Evolutionary conservation across 2,329 filamentous ascomycete genomes (phyloP).

Genomic region (Conoideocrella luteorostrata): DNA sequence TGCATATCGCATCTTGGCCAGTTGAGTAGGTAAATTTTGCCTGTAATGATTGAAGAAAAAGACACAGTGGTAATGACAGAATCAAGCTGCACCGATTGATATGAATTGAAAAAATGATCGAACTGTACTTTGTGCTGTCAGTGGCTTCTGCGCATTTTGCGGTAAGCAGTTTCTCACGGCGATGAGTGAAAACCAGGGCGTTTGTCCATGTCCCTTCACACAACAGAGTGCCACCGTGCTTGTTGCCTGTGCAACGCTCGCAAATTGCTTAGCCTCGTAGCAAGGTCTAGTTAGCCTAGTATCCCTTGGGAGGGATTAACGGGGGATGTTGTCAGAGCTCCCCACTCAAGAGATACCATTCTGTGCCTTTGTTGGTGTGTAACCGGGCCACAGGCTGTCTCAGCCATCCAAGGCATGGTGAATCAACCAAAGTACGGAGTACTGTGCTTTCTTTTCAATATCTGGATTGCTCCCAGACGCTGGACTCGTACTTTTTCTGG

Average conservation of each 20-base stretch:
- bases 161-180: too few species aligned
- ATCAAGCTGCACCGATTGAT: neutral
- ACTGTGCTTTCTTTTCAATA: too few species aligned
- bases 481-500: too few species aligned
- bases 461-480: too few species aligned
- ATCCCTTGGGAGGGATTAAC: too few species aligned
- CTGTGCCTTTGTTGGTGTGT: too few species aligned
- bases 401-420: too few species aligned
- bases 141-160: too few species aligned
- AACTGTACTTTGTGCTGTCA: too few species aligned
- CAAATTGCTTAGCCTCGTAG: slow-evolving; percentile 4
- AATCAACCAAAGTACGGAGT: too few species aligned
- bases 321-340: slow-evolving; percentile 19
- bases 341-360: slow-evolving; percentile 6
- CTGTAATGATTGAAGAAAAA: neutral
- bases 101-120: neutral
- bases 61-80: too few species aligned
- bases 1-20: slow-evolving; percentile 8
- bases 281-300: neutral
- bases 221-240: slow-evolving; percentile 9
- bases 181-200: neutral
- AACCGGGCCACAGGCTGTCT: too few species aligned
- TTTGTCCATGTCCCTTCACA: slow-evolving; percentile 7
- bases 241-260: slow-evolving; percentile 8
- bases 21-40: neutral